These are phyloP conservation scores for Tetrapisispora nanseiensis DNA, from an alignment of 805 yeast species.

Conservation along the genomic window DNA sequence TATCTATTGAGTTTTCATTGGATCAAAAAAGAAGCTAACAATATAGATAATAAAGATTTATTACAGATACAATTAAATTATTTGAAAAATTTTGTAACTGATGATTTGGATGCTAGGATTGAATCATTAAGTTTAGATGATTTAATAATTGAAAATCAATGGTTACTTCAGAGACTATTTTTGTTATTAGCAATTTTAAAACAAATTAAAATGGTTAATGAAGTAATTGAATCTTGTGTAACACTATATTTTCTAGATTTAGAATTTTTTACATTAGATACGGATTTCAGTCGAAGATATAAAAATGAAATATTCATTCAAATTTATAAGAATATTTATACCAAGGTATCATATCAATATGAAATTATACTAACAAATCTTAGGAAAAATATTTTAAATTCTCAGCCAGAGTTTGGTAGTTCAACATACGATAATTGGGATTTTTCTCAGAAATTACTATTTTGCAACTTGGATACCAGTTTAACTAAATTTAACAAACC, in stretches of 20 bases:
- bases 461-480: slow-evolving; percentile 5
- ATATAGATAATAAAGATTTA: not conserved
- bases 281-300: not conserved
- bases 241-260: slow-evolving; percentile 14
- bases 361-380: slow-evolving; percentile 1
- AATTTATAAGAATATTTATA: not conserved
- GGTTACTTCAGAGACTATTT: slow-evolving; percentile 10
- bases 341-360: not conserved
- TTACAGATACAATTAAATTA: not conserved
- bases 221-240: slow-evolving; percentile 10
- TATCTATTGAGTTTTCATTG: slow-evolving; percentile 11
- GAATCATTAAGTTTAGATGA: slow-evolving; percentile 10
- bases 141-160: slow-evolving; percentile 3
- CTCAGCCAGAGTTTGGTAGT: slow-evolving; percentile 8
- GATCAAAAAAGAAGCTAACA: not conserved
- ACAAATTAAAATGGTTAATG: slow-evolving; percentile 10
- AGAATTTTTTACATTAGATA: not conserved
- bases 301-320: not conserved
- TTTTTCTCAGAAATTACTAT: slow-evolving; percentile 10
- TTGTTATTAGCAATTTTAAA: slow-evolving; percentile 8
- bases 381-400: slow-evolving; percentile 7
- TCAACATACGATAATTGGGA: slow-evolving; percentile 9
- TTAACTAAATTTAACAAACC: slow-evolving; percentile 9
- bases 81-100: not conserved
- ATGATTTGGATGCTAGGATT: slow-evolving; percentile 1